These are phyloP conservation scores for Pseudocercospora musae DNA, from an alignment of 2,329 filamentous ascomycete genomes.

Conservation along the genomic window DNA sequence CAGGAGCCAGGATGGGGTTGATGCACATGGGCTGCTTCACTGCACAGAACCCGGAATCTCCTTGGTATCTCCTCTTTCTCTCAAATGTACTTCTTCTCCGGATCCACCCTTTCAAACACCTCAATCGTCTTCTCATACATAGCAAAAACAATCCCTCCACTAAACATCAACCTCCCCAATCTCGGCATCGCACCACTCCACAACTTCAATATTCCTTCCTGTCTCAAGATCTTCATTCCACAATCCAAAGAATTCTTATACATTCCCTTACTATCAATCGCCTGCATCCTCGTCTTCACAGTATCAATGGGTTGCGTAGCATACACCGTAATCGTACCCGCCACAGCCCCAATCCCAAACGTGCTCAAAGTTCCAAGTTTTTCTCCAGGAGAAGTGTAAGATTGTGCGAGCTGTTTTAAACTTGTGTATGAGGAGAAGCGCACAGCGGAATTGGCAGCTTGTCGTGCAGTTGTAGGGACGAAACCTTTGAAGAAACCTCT, in stretches of 20 bases:
- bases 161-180: conserved; percentile 78
- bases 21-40: too few relatives aligned
- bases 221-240: conserved; percentile 75
- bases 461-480: conserved; percentile 87
- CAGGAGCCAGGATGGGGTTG: too few relatives aligned
- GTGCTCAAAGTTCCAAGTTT: conserved; percentile 85
- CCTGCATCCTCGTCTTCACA: conserved; percentile 96
- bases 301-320: conserved; percentile 75
- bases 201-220: conserved; percentile 85
- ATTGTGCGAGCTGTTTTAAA: conserved; percentile 85
- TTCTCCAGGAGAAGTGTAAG: conserved; percentile 89
- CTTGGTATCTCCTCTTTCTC: too few relatives aligned
- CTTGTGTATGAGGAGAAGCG: conserved; percentile 93
- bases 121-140: conserved; percentile 98
- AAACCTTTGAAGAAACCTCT: conserved; percentile 97
- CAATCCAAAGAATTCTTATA: conserved; percentile 90
- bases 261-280: conserved; percentile 72
- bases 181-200: conserved; percentile 92
- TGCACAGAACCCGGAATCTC: too few relatives aligned
- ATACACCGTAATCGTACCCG: conserved; percentile 86
- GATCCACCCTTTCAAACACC: conserved; percentile 73
- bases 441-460: conserved; percentile 90
- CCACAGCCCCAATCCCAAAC: conserved; percentile 84
- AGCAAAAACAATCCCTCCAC: conserved; percentile 95
- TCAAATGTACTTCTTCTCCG: conserved; percentile 73